Percentiles rank a stretch among this genome's conserved stretches.
These are phyloP conservation scores for Paracorniculantispora psalliotae DNA, from an alignment of 2,329 filamentous ascomycete species.

Conservation along the genomic window DNA sequence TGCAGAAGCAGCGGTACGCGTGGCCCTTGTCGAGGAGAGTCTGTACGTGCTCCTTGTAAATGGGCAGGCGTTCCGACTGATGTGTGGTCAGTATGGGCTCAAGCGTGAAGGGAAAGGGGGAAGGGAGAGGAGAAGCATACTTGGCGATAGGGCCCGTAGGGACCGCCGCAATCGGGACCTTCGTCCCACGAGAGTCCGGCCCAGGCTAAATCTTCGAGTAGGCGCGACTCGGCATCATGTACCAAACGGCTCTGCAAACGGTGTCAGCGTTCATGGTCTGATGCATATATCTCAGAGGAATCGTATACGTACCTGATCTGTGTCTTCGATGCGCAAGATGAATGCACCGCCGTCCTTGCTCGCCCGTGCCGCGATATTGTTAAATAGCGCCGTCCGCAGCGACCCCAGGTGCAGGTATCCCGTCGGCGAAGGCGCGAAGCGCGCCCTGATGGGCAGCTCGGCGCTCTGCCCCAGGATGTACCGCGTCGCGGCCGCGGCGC, in stretches of 20 bases:
- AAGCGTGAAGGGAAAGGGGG: no score
- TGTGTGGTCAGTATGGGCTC: not conserved
- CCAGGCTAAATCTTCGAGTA: constrained; percentile 82
- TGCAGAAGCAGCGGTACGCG: constrained; percentile 94
- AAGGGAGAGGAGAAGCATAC: constrained; percentile 35
- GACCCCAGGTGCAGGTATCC: constrained; percentile 91
- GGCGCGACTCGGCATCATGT: constrained; percentile 67
- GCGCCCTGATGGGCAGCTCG: constrained; percentile 53
- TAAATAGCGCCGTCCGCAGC: constrained; percentile 88
- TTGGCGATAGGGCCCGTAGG: constrained; percentile 81
- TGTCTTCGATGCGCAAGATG: constrained; percentile 87
- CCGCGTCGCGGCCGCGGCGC: constrained; percentile 15
- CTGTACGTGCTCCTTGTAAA: constrained; percentile 69
- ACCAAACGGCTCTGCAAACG: constrained; percentile 68
- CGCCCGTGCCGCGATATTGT: constrained; percentile 81
- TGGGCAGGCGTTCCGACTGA: constrained; percentile 70
- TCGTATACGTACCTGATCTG: constrained; percentile 66
- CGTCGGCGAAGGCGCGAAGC: constrained; percentile 94
- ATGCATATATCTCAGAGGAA: constrained; percentile 14
- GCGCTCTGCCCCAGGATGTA: constrained; percentile 38
- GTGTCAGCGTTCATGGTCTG: not conserved
- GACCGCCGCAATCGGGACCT: constrained; percentile 77
- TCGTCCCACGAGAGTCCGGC: constrained; percentile 91
- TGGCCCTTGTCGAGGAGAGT: constrained; percentile 63
- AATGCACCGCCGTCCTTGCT: constrained; percentile 75